Conservation (phyloP, 2,329 filamentous ascomycete species). For the Claviceps sp. region DNA sequence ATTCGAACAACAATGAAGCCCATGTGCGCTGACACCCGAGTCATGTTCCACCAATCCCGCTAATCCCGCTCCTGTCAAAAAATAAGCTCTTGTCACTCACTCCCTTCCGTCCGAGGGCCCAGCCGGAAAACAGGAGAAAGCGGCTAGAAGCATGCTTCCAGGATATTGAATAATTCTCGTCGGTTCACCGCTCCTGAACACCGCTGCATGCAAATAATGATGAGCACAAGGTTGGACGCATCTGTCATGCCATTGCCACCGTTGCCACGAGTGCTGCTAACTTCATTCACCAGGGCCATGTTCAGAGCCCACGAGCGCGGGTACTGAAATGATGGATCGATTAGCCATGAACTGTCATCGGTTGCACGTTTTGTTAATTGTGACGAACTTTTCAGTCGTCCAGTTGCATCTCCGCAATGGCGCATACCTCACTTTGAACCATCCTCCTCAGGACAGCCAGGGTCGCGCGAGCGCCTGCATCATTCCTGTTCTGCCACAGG, state of each 20-base stretch:
- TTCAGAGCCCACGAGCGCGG: conserved; percentile 16
- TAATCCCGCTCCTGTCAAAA: no score
- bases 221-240: conserved; percentile 14
- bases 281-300: conserved; percentile 10
- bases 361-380: no score
- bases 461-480: conserved; percentile 3
- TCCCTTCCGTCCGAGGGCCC: no score
- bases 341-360: background rate
- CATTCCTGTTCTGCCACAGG: conserved; percentile 8
- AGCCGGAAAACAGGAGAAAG: background rate
- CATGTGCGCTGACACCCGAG: no score
- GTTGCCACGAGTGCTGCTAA: conserved; percentile 2
- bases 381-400: no score
- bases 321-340: conserved; percentile 4
- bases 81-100: no score
- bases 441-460: conserved; percentile 10
- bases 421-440: conserved; percentile 13
- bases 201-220: conserved; percentile 13
- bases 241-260: conserved; percentile 4
- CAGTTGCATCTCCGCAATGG: background rate
- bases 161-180: conserved; percentile 13
- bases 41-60: no score
- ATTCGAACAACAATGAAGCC: no score
- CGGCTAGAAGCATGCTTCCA: conserved; percentile 11
- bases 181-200: conserved; percentile 14